Evolutionary conservation across 2,329 filamentous ascomycete genomes (phyloP).

Genomic region (Penicillium italicum): DNA sequence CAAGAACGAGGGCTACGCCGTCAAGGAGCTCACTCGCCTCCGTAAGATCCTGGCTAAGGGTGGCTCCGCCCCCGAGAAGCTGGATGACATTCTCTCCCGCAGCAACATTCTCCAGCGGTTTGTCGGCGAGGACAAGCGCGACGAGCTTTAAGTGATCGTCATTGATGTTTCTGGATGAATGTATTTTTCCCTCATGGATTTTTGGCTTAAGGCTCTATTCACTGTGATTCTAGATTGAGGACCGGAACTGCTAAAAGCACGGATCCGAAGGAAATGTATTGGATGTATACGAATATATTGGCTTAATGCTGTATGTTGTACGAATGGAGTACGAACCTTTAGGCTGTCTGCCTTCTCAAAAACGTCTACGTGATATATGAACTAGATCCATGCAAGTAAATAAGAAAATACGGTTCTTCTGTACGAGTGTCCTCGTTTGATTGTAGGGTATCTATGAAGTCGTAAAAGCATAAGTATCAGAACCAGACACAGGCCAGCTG

Average conservation of each 20-base stretch:
- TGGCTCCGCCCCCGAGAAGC: conserved; percentile 76
- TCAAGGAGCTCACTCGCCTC: conserved; percentile 81
- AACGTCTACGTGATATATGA: not conserved
- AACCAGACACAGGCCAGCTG: not conserved
- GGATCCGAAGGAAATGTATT: not conserved
- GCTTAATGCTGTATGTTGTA: conserved; percentile 12
- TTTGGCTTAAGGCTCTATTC: not conserved
- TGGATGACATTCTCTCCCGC: conserved; percentile 81
- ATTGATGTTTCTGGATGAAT: conserved; percentile 12
- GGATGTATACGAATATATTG: conserved; percentile 4
- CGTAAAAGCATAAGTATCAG: conserved; percentile 1
- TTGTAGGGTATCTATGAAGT: conserved; percentile 23
- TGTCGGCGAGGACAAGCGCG: conserved; percentile 58
- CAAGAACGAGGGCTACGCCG: conserved; percentile 71
- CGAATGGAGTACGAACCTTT: not conserved
- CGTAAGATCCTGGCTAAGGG: conserved; percentile 80
- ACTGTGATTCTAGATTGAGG: not conserved
- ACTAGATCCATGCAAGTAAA: not conserved
- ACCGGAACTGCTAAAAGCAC: not conserved
- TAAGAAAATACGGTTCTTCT: not conserved
- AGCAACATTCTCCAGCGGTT: conserved; percentile 86
- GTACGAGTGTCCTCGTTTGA: not conserved
- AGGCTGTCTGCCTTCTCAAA: not conserved
- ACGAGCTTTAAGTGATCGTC: conserved; percentile 59
- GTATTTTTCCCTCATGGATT: conserved; percentile 18